phyloP scores from a whole-genome alignment of 257 asterid genomes.

The Lithospermum erythrorhizon region DNA sequence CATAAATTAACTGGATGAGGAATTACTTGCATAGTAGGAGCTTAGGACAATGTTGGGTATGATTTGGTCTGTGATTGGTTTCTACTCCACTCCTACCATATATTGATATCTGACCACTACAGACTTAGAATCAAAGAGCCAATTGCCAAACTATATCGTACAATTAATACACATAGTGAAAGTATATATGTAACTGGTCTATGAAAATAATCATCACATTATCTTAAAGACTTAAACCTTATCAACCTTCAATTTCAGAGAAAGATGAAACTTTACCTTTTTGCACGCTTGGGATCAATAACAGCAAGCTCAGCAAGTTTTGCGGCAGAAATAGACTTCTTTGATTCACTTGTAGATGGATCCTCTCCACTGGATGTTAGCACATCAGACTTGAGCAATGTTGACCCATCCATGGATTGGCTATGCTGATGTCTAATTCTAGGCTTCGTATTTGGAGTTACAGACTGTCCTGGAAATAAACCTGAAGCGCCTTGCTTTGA shows the following conservation, averaged over 20 bases:
- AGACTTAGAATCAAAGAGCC: not conserved
- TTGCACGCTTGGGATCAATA: slow-evolving; percentile 94
- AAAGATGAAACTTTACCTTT: slow-evolving; percentile 41
- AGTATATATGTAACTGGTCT: not conserved
- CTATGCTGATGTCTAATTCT: slow-evolving; percentile 91
- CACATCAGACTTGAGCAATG: slow-evolving; percentile 76
- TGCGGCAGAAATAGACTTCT: slow-evolving; percentile 89
- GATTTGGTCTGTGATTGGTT: too few relatives aligned
- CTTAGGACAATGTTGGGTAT: not conserved
- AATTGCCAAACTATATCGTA: not conserved
- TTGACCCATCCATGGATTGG: slow-evolving; percentile 98
- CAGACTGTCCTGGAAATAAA: slow-evolving; percentile 28
- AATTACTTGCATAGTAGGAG: not conserved
- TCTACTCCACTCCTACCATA: too few relatives aligned
- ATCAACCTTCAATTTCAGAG: not conserved
- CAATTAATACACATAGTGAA: not conserved
- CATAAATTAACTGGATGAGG: not conserved
- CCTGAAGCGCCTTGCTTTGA: slow-evolving; percentile 32
- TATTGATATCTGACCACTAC: not conserved
- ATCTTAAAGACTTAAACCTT: not conserved
- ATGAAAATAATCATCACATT: not conserved
- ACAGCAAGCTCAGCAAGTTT: slow-evolving; percentile 97
- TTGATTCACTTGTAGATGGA: slow-evolving; percentile 55
- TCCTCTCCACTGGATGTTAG: slow-evolving; percentile 72
- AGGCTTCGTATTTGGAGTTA: slow-evolving; percentile 40